Evolutionary conservation across 169 alveolate genomes (phyloP).

Genomic region (Blepharisma undulans): DNA sequence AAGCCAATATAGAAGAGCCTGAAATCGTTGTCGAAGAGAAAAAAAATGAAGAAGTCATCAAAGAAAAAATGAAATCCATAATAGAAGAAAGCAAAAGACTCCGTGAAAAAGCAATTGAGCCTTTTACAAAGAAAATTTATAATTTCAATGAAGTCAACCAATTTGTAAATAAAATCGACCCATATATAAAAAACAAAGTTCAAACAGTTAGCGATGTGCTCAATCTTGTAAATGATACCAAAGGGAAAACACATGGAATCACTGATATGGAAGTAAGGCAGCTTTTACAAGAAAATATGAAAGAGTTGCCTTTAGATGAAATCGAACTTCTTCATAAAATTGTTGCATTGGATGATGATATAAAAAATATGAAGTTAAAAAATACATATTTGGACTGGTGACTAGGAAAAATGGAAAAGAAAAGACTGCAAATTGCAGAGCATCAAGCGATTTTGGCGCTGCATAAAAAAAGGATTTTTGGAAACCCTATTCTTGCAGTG

Average conservation of each 20-base stretch:
- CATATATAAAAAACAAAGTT: not conserved
- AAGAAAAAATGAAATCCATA: not conserved
- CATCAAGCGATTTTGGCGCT: slow-evolving; percentile 24
- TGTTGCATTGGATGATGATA: not conserved
- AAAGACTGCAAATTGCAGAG: slow-evolving; percentile 21
- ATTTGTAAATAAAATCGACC: not conserved
- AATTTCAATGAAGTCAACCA: not conserved
- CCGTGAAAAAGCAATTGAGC: not conserved
- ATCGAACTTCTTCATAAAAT: not conserved
- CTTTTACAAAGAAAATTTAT: slow-evolving; percentile 4
- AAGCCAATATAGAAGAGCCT: not conserved
- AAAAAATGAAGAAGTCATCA: not conserved
- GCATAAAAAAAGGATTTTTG: slow-evolving; percentile 31
- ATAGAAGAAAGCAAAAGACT: not conserved
- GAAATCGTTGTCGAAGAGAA: not conserved
- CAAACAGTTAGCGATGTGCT: slow-evolving; percentile 18
- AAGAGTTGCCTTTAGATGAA: not conserved
- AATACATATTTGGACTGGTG: slow-evolving; percentile 26
- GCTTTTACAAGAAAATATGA: not conserved
- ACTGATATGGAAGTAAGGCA: not conserved
- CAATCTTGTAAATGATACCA: not conserved
- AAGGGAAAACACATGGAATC: not conserved
- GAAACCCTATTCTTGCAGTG: not conserved
- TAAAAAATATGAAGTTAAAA: not conserved
- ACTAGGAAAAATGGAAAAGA: slow-evolving; percentile 15